phyloP scores from a whole-genome alignment of 179 eudicot species.

The Beta corolliflora region DNA sequence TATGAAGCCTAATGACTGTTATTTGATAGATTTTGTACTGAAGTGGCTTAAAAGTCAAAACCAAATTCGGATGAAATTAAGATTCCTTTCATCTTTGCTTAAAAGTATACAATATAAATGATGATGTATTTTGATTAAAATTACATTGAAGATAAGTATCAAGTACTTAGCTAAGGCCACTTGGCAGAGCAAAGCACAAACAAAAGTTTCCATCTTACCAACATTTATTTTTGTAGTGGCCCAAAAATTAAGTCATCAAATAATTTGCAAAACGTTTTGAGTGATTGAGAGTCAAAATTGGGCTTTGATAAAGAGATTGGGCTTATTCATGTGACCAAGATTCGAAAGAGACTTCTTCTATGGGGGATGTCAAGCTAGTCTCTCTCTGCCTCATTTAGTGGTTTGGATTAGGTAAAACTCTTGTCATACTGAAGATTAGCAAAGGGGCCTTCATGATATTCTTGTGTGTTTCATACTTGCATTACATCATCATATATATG shows the following conservation, averaged over 20 bases:
- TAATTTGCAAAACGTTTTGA: not conserved
- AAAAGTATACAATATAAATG: slow-evolving; percentile 25
- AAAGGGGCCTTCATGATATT: not conserved
- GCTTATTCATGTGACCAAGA: slow-evolving; percentile 1
- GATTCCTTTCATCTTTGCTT: slow-evolving; percentile 33
- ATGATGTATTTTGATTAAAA: slow-evolving; percentile 19
- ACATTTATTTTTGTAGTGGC: slow-evolving; percentile 6
- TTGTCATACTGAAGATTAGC: not conserved
- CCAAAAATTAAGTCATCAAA: not conserved
- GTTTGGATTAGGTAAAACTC: slow-evolving; percentile 12
- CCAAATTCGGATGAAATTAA: not conserved
- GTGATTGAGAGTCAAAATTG: not conserved
- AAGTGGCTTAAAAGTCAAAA: slow-evolving; percentile 62
- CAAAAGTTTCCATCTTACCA: slow-evolving; percentile 23
- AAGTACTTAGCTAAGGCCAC: not conserved
- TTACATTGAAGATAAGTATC: slow-evolving; percentile 20
- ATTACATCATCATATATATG: not conserved
- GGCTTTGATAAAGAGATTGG: slow-evolving; percentile 8
- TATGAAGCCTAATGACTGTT: not conserved
- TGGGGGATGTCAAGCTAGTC: not conserved
- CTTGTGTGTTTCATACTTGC: not conserved
- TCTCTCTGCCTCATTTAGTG: slow-evolving; percentile 7
- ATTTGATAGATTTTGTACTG: slow-evolving; percentile 25
- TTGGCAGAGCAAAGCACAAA: not conserved
- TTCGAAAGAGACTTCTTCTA: slow-evolving; percentile 1